A percentile compares a stretch with the other conserved stretches of the same genome.
Conservation (phyloP, 805 yeast genomes). For the Metschnikowia dekortorum region DNA sequence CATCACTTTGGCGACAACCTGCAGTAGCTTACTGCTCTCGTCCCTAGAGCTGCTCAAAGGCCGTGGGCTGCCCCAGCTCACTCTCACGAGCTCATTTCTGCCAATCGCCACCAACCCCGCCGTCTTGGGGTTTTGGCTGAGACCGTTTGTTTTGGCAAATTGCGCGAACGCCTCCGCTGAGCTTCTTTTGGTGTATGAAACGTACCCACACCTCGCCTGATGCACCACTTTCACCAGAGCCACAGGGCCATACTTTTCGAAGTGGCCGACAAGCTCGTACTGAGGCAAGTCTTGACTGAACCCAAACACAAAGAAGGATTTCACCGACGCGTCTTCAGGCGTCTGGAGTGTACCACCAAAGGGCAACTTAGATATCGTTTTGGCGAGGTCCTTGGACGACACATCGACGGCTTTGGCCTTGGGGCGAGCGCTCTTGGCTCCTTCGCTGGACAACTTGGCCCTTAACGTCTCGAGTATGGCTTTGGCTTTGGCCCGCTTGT, state of each 20-base stretch:
- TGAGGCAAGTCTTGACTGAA: conserved; percentile 64
- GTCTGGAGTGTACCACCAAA: conserved; percentile 50
- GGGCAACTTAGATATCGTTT: conserved; percentile 59
- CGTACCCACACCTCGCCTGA: conserved; percentile 58
- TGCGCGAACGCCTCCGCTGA: conserved; percentile 46
- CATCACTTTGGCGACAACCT: conserved; percentile 50
- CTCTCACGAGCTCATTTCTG: conserved; percentile 42
- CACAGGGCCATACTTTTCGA: conserved; percentile 44
- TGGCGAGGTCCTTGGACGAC: conserved; percentile 23
- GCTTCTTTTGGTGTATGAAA: conserved; percentile 46
- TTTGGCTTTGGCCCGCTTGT: conserved; percentile 34
- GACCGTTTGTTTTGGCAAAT: conserved; percentile 20
- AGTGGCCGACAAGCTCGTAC: conserved; percentile 50
- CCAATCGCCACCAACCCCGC: conserved; percentile 33
- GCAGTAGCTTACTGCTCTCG: conserved; percentile 46
- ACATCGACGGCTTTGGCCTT: conserved; percentile 40
- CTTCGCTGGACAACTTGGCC: conserved; percentile 20
- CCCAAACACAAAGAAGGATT: conserved; percentile 72
- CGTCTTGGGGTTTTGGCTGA: conserved; percentile 22
- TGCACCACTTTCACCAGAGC: conserved; percentile 50
- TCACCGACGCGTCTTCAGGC: conserved; percentile 36
- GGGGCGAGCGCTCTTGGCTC: conserved; percentile 5
- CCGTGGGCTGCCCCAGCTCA: conserved; percentile 51
- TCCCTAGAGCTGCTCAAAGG: conserved; percentile 38
- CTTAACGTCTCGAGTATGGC: conserved; percentile 51